These are phyloP conservation scores for Podospora sp. DNA, from an alignment of 495 filamentous ascomycete genomes.

Conservation along the genomic window DNA sequence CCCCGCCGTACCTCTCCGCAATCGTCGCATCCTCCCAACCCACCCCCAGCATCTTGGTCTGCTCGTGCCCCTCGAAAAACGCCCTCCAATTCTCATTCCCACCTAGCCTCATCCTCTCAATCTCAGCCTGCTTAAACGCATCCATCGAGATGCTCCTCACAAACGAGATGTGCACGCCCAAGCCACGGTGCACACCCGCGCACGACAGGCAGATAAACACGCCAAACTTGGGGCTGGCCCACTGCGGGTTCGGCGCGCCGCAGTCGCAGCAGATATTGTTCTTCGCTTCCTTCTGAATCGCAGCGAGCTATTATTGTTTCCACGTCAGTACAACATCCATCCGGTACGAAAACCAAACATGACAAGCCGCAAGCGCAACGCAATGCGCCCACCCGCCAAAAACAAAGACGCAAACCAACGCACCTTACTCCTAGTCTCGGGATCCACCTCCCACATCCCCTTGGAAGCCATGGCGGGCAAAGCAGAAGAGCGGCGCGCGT, in stretches of 20 bases:
- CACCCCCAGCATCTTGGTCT: constrained; percentile 60
- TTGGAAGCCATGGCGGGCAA: constrained; percentile 48
- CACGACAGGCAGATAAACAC: constrained; percentile 97
- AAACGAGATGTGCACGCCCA: constrained; percentile 98
- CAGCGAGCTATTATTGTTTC: constrained; percentile 64
- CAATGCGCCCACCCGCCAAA: not conserved
- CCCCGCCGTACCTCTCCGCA: constrained; percentile 81
- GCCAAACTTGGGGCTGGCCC: constrained; percentile 72
- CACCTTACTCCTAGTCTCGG: constrained; percentile 92
- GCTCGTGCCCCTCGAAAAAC: constrained; percentile 75
- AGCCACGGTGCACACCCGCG: constrained; percentile 89
- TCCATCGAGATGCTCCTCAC: constrained; percentile 97
- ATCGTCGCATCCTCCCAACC: constrained; percentile 79
- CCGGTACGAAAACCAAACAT: not conserved
- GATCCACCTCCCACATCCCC: constrained; percentile 96
- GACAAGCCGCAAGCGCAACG: not conserved
- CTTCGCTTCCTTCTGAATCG: constrained; percentile 81
- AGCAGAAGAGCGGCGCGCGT: constrained; percentile 17
- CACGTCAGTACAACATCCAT: no score
- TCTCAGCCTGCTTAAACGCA: constrained; percentile 86
- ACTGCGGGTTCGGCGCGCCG: constrained; percentile 92
- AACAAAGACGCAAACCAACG: not conserved
- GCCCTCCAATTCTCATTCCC: constrained; percentile 83
- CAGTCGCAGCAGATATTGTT: constrained; percentile 95
- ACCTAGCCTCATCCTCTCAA: constrained; percentile 81